Evolutionary conservation across 345 rosid species (phyloP).

Genomic region (Melastoma malabathricum): DNA sequence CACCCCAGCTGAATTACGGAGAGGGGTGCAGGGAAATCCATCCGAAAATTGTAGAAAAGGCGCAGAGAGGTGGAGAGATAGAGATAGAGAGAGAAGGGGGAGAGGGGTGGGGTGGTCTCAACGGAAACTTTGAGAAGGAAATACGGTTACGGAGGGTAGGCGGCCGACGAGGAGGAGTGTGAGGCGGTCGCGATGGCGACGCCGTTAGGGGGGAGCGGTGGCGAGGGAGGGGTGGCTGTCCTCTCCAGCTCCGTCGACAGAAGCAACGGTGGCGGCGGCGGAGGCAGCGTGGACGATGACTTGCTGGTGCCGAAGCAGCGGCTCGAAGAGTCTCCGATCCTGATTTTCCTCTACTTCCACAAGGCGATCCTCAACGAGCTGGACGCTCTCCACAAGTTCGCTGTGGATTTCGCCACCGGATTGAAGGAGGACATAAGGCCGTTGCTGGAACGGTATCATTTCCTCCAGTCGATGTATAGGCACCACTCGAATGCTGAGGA

Average conservation of each 20-base stretch:
- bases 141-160: neutral
- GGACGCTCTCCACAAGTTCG: conserved; percentile 61
- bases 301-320: conserved; percentile 10
- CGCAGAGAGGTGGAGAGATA: neutral
- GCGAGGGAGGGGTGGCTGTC: conserved; percentile 5
- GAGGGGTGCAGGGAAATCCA: neutral
- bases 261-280: conserved; percentile 15
- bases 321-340: conserved; percentile 57
- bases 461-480: conserved; percentile 56
- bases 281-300: neutral
- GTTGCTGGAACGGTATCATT: conserved; percentile 50
- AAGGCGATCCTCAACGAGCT: conserved; percentile 79
- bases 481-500: conserved; percentile 86
- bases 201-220: conserved; percentile 41
- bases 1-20: too few relatives aligned
- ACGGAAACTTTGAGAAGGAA: conserved; percentile 4
- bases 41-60: neutral
- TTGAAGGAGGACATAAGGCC: conserved; percentile 36
- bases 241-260: conserved; percentile 2
- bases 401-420: conserved; percentile 61
- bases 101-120: neutral
- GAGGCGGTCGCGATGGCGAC: conserved; percentile 41
- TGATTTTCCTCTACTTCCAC: conserved; percentile 65
- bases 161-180: neutral
- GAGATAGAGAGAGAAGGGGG: neutral